Base-by-base conservation (phyloP, 352 stramenopile genomes). In the Phytophthora kernoviae region DNA sequence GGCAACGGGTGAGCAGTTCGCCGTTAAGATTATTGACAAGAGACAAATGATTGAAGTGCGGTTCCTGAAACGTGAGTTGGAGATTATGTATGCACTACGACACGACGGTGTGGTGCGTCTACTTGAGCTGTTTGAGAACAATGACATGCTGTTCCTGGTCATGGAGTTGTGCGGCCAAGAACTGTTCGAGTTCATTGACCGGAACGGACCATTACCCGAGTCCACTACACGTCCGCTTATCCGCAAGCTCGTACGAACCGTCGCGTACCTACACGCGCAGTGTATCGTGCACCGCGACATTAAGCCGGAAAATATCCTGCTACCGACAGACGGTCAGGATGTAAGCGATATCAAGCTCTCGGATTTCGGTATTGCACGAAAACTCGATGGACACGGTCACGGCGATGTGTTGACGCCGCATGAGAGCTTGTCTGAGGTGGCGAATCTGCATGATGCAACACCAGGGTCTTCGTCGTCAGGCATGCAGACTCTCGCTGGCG, bases 241-340 rank as follows among this genome's bases (percentile, higher is more conserved):
- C 51, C 70, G 73, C 17, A 81, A 83, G 15, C 64, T 97, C 5
- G 75, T 97, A 18, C 60, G 68, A 30, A 92, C 88, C 18, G 87
- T 96, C 40, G 75, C 74, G 54, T 96, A 96, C 62, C 64, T 94
- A 42, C 88, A 97, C 66, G 77, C 73, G 14, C 70, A 90, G 40
- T 90, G 77, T 64, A 92, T 94, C 52, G 84, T 94, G 41, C 87
- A 93, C 53, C 87, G 84, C 48, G 87, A 93, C 42, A 94, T 94
- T 64, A 94, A 93, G 55, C 87, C 83, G 11, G 85, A 93, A 62
- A 96, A 93, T 55, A 92, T 94, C 36, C 41, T 93, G 49, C 82
- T 94, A 40, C 67, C 66, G 10, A 54, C 41, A 0, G 68, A 78
- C 30, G 73, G 74, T 34, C 46, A 84, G 27, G 84, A 93, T 42